These are phyloP conservation scores for Bondarzewia mesenterica DNA, from an alignment of 1,284 basidiomycete species.

Conservation along the genomic window DNA sequence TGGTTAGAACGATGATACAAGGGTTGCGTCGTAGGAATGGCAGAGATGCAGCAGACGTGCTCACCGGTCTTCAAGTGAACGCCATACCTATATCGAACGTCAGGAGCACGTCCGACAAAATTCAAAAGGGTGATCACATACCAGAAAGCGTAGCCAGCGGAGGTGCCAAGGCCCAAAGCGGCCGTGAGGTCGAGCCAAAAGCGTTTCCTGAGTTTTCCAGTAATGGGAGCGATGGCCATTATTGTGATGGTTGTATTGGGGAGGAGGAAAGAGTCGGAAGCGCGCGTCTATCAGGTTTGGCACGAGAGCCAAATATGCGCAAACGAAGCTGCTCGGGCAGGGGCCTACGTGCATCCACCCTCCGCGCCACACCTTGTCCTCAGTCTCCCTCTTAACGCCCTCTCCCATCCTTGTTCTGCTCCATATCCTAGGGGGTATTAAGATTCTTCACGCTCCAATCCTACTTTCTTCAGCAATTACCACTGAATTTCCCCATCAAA, in stretches of 20 bases:
- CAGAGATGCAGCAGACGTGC: constrained; percentile 20
- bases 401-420: not conserved
- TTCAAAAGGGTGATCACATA: constrained; percentile 30
- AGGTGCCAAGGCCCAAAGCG: constrained; percentile 64
- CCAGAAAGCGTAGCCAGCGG: constrained; percentile 74
- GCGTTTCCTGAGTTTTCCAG: constrained; percentile 82
- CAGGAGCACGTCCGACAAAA: constrained; percentile 12
- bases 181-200: constrained; percentile 75
- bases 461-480: not conserved
- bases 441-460: not conserved
- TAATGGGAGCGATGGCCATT: constrained; percentile 82
- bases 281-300: not conserved
- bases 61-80: constrained; percentile 65
- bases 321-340: not conserved
- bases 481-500: not conserved
- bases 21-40: not conserved
- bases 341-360: not conserved
- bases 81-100: constrained; percentile 56
- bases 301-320: not conserved
- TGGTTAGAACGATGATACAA: constrained; percentile 4
- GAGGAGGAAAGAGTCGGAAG: constrained; percentile 13
- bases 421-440: not conserved
- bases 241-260: constrained; percentile 8
- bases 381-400: not conserved
- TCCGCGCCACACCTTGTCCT: not conserved